A percentile compares a stretch with the other conserved stretches of the same genome.
Evolutionary conservation across 1,139 yeast species (phyloP).

Genomic region (Saccharomyces hybrid): DNA sequence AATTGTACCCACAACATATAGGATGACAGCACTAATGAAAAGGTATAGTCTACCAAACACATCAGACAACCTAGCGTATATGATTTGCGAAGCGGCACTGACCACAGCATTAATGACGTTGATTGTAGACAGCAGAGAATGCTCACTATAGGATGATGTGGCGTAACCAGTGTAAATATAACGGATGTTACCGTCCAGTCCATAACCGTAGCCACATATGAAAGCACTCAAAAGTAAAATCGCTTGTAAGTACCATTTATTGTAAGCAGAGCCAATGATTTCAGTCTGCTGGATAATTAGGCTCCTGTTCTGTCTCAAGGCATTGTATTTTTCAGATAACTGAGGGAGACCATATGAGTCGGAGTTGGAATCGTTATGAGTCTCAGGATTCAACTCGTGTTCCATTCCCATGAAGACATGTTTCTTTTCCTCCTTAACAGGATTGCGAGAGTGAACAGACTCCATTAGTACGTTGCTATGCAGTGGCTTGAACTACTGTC

Average conservation of each 20-base stretch:
- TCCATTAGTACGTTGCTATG: not conserved
- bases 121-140: constrained; percentile 59
- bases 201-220: constrained; percentile 56
- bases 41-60: constrained; percentile 62
- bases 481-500: not conserved
- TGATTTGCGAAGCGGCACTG: constrained; percentile 67
- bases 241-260: constrained; percentile 19
- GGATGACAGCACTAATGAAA: constrained; percentile 45
- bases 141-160: constrained; percentile 47
- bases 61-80: constrained; percentile 63
- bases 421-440: not conserved
- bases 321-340: not conserved
- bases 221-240: constrained; percentile 41
- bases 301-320: not conserved
- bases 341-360: not conserved
- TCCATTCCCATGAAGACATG: not conserved
- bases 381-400: not conserved
- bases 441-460: not conserved
- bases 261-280: constrained; percentile 17
- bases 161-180: constrained; percentile 47
- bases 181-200: constrained; percentile 55
- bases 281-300: constrained; percentile 18
- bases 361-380: not conserved
- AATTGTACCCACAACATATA: constrained; percentile 64
- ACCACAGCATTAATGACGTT: constrained; percentile 56